Base-by-base conservation (phyloP, 1,139 yeast species). In the Taiozyma onychis region DNA sequence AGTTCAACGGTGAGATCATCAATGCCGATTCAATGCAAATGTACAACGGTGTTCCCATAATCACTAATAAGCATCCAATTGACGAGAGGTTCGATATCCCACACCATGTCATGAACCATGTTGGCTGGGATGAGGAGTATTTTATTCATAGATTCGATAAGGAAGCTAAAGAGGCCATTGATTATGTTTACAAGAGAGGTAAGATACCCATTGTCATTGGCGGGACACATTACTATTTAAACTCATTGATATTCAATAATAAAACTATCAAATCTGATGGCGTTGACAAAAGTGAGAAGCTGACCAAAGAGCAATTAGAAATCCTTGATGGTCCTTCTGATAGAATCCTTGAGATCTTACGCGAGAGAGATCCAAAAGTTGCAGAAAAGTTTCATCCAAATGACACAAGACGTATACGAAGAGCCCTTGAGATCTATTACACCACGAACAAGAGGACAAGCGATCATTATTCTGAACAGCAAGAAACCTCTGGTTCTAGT, bases 21-120 rank as follows among this genome's bases (percentile, higher is more conserved):
- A 93, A 93, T 68, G 96, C 96, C 0, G 99, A 93, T 66, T 89
- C 98, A 4, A 91, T 93, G 97, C 99, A 95, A 68, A 88, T 93
- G 68, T 93, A 93, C 66, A 69, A 73, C 41, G 83, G 80, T 1
- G 69, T 83, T 2, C 90, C 87, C 24, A 79, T 80, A 30, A 88
- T 93, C 56, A 89, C 99, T 39, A 95, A 95, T 64, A 93, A 93
- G 61, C 98, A 91, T 60, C 98, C 99, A 0, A 52, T 85, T 1
- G 73, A 70, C 0, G 97, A 93, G 58, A 73, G 97, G 41, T 73
- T 76, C 6, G 90, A 88, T 0, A 65, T 93, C 0, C 75, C 81
- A 0, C 99, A 93, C 63, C 97, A 91, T 71, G 81, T 95, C 1
- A 84, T 93, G 78, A 83, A 93, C 57, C 95, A 89, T 66, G 80